Evolutionary conservation across 2,329 filamentous ascomycete species (phyloP).

Genomic region (Bipolaris bicolor): DNA sequence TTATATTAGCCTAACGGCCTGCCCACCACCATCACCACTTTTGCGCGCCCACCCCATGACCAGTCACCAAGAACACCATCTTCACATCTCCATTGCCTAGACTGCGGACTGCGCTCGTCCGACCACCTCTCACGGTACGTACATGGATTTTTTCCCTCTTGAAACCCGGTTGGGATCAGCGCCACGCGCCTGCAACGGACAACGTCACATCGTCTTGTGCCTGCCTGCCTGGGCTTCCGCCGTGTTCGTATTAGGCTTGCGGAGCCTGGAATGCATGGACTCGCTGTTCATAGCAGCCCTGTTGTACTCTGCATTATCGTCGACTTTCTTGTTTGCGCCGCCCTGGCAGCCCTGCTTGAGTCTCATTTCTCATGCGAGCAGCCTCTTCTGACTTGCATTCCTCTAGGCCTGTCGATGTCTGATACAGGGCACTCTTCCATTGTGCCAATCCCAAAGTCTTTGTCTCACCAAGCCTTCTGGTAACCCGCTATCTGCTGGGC

Average conservation of each 20-base stretch:
- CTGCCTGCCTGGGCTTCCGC: conserved; percentile 24
- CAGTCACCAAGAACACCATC: conserved; percentile 3
- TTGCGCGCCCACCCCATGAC: conserved; percentile 1
- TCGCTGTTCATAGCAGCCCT: conserved; percentile 13
- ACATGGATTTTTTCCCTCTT: conserved; percentile 30
- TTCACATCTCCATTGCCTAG: conserved; percentile 13
- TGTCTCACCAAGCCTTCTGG: conserved; percentile 26
- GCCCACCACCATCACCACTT: conserved; percentile 3
- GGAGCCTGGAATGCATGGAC: conserved; percentile 7
- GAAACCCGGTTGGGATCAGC: conserved; percentile 43
- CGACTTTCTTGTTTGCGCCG: conserved; percentile 19
- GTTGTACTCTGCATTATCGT: conserved; percentile 25
- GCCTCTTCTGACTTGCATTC: conserved; percentile 32
- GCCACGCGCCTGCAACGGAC: conserved; percentile 38
- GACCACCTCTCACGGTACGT: conserved; percentile 51
- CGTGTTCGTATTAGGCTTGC: conserved; percentile 13
- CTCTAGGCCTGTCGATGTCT: conserved; percentile 34
- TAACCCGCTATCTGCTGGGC: conserved; percentile 23
- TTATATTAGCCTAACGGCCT: conserved; percentile 20
- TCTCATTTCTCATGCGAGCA: conserved; percentile 37
- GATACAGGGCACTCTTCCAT: conserved; percentile 20
- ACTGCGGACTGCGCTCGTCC: conserved; percentile 33
- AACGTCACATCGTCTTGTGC: conserved; percentile 38
- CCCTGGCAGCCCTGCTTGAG: conserved; percentile 31
- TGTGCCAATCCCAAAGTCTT: conserved; percentile 20